Percentiles rank a stretch among this genome's conserved stretches.
Evolutionary conservation across 2,329 filamentous ascomycete genomes (phyloP).

Genomic region (Neoascochyta sp.): DNA sequence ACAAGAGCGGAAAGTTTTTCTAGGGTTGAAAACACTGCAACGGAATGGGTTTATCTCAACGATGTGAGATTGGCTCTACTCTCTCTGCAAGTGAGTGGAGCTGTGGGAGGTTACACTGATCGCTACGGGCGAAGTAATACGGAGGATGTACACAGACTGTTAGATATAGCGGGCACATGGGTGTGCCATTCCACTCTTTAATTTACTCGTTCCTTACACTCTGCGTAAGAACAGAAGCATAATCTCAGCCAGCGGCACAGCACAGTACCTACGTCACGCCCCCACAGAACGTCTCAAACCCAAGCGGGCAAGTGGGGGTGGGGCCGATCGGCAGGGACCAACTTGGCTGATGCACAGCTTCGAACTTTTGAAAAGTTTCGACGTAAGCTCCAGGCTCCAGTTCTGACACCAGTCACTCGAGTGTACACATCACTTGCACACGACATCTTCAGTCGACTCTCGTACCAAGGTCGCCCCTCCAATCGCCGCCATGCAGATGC

Average conservation of each 20-base stretch:
- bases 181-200: no score
- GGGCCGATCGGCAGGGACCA: slow-evolving; percentile 20
- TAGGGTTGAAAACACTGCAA: no score
- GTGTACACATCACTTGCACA: slow-evolving; percentile 15
- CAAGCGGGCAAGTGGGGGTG: slow-evolving; percentile 19
- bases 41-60: no score
- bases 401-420: slow-evolving; percentile 3
- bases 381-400: slow-evolving; percentile 14
- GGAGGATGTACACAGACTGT: no score
- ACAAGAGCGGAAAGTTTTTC: slow-evolving; percentile 33
- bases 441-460: neutral
- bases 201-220: no score
- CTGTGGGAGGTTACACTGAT: no score
- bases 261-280: slow-evolving; percentile 4
- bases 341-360: slow-evolving; percentile 7
- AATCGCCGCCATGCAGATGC: slow-evolving; percentile 35
- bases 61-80: no score
- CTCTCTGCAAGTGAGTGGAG: no score
- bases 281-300: slow-evolving; percentile 2
- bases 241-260: neutral
- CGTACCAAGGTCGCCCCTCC: no score
- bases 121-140: no score
- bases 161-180: no score
- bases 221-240: neutral
- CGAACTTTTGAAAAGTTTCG: slow-evolving; percentile 10